These are phyloP conservation scores for Suhomyces emberorum DNA, from an alignment of 805 yeast species.

Conservation along the genomic window DNA sequence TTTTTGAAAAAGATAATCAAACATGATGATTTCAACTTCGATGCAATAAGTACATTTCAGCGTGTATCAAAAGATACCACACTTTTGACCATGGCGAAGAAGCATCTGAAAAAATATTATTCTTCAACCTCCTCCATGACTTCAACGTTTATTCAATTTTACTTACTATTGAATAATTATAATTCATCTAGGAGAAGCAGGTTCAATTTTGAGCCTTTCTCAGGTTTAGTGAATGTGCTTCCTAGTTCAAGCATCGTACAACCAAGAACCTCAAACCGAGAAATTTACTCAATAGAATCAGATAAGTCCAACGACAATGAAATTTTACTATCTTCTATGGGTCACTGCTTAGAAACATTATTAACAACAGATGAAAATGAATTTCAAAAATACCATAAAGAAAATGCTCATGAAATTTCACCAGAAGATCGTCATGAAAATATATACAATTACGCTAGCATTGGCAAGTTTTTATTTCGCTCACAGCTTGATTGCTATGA, in stretches of 20 bases:
- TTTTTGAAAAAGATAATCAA: constrained; percentile 56
- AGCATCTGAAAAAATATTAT: constrained; percentile 41
- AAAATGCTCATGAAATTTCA: constrained; percentile 9
- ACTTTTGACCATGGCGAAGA: constrained; percentile 47
- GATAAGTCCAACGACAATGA: constrained; percentile 69
- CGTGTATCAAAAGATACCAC: constrained; percentile 64
- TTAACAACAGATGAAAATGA: constrained; percentile 58
- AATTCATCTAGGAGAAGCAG: constrained; percentile 16
- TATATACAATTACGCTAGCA: constrained; percentile 67
- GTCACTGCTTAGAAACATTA: constrained; percentile 75
- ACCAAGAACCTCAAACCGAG: constrained; percentile 23
- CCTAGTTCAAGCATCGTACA: constrained; percentile 58
- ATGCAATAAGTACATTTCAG: constrained; percentile 52
- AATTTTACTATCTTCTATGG: constrained; percentile 66
- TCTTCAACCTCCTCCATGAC: constrained; percentile 93
- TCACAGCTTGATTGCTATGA: constrained; percentile 90
- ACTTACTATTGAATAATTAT: constrained; percentile 56
- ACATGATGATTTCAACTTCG: constrained; percentile 64
- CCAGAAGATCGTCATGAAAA: constrained; percentile 19
- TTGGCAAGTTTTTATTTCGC: constrained; percentile 71
- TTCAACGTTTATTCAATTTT: constrained; percentile 67
- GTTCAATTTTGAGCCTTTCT: constrained; percentile 20
- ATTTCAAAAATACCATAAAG: constrained; percentile 37
- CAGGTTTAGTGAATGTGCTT: constrained; percentile 10
- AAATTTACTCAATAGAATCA: constrained; percentile 60